Evolutionary conservation across 352 stramenopile genomes (phyloP), one percentile per base, ranked within the genome.

Genomic region (Plasmopara halstedii): DNA sequence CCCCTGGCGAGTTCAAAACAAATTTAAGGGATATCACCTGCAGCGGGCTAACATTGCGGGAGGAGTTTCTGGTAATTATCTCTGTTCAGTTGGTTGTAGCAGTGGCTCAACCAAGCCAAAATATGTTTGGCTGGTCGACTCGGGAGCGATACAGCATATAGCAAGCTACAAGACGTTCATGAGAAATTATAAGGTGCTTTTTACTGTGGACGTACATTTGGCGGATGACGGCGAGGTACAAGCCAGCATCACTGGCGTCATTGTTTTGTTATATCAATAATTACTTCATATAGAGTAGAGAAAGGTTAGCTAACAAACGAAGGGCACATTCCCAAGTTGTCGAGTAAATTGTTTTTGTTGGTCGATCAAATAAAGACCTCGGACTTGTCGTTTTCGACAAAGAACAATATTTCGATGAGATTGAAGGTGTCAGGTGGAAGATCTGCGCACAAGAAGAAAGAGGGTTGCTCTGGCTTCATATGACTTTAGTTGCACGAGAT

Each of bases 391-490:
- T 41, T 48, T n/a, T 55, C 39, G 21, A 55, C 13, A 29, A 26
- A 11, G 49, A 56, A 42, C 40, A 19, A 13, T 56, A 41, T 27
- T 56, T 50, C 25, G 33, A 31, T 3, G 49, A 56, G 8, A 41
- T 18, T 15, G 50, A 49, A 29, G 22, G 23, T 26, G 2, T 41
- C 33, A 42, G 51, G 23, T 56, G 39, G 32, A 29, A 43, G 26
- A 13, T 56, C 23, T 39, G 46, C 8, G 50, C 50, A 29, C 50
- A 42, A 31, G 50, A 51, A 18, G 42, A 42, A 20, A 51, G 51
- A 34, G 41, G 40, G 26, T 42, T 57, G 26, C 51, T 51, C 13
- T 6, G 31, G 31, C 31, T 35, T 8, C 31, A 35, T 13, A 35
- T 35, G 31, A 18, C 31, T 35, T 4, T 13, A 17, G 31, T 35